These are phyloP conservation scores for Camelina neglecta DNA, from an alignment of 345 rosid genomes.

Conservation along the genomic window DNA sequence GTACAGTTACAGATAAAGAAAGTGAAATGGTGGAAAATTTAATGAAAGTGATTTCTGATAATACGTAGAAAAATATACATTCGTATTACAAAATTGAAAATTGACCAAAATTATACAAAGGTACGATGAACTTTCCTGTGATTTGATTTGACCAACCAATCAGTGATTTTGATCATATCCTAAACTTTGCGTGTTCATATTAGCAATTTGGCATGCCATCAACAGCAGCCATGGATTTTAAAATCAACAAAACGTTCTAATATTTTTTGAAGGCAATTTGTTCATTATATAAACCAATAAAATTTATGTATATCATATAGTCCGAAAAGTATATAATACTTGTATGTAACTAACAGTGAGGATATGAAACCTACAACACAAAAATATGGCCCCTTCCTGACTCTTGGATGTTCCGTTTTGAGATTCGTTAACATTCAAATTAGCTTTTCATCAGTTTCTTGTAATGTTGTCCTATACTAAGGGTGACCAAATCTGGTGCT, in stretches of 20 bases:
- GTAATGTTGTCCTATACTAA: slow-evolving; percentile 18
- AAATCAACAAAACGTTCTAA: neutral
- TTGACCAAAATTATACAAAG: neutral
- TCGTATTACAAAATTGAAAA: neutral
- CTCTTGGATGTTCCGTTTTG: neutral
- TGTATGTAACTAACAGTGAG: slow-evolving; percentile 10
- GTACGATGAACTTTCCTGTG: neutral
- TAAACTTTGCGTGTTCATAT: slow-evolving; percentile 3
- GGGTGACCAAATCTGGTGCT: slow-evolving; percentile 30
- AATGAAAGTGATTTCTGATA: slow-evolving; percentile 8
- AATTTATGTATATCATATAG: slow-evolving; percentile 17
- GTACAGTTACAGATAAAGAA: slow-evolving; percentile 40
- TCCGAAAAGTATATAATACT: slow-evolving; percentile 21
- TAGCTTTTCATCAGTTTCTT: slow-evolving; percentile 30
- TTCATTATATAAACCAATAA: neutral
- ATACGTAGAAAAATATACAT: slow-evolving; percentile 4
- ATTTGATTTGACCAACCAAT: slow-evolving; percentile 30
- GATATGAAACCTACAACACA: slow-evolving; percentile 27
- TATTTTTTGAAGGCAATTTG: neutral
- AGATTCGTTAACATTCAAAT: slow-evolving; percentile 31
- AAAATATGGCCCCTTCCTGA: slow-evolving; percentile 23
- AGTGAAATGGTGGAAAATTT: neutral
- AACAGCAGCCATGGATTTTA: neutral
- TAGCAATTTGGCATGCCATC: neutral
- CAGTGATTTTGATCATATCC: slow-evolving; percentile 9